Evolutionary conservation across 2,329 filamentous ascomycete species (phyloP).

Genomic region (Colletotrichum navitas): DNA sequence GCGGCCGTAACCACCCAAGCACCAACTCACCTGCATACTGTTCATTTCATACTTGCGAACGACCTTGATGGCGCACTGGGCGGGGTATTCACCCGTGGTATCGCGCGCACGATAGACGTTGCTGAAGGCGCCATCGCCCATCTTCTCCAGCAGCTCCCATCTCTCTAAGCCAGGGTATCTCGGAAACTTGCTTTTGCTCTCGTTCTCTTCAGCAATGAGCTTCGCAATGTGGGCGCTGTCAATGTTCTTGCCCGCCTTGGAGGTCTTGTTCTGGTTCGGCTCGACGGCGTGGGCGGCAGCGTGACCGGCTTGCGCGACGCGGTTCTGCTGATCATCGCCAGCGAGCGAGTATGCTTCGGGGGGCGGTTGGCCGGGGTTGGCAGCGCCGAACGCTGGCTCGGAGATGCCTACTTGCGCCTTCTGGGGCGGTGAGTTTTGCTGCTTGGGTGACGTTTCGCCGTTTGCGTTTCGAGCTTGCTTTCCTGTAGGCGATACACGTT

Average conservation of each 20-base stretch:
- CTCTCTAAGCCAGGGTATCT: slow-evolving; percentile 84
- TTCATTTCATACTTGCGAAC: slow-evolving; percentile 99
- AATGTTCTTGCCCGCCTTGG: slow-evolving; percentile 50
- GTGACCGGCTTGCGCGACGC: slow-evolving; percentile 76
- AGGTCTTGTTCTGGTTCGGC: slow-evolving; percentile 67
- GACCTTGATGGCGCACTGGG: slow-evolving; percentile 96
- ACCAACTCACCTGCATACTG: slow-evolving; percentile 89
- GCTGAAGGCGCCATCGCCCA: slow-evolving; percentile 99
- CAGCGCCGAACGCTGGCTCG: slow-evolving; percentile 57
- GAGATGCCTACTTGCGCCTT: slow-evolving; percentile 68
- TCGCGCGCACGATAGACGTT: slow-evolving; percentile 96
- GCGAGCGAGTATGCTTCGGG: slow-evolving; percentile 73
- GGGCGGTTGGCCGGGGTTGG: slow-evolving; percentile 59
- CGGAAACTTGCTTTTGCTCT: slow-evolving; percentile 86
- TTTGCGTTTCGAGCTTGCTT: slow-evolving; percentile 86
- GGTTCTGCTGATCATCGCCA: slow-evolving; percentile 72
- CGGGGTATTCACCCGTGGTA: slow-evolving; percentile 70
- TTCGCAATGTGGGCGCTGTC: slow-evolving; percentile 82
- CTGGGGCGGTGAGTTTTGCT: slow-evolving; percentile 63
- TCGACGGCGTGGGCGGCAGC: slow-evolving; percentile 73
- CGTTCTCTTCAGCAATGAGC: slow-evolving; percentile 92
- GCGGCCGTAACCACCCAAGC: slow-evolving; percentile 40
- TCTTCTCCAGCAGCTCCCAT: slow-evolving; percentile 92
- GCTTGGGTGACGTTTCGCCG: slow-evolving; percentile 66
- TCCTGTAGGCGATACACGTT: slow-evolving; percentile 59